Conservation (phyloP, 352 stramenopile genomes). For the Globisporangium cederbergense region DNA sequence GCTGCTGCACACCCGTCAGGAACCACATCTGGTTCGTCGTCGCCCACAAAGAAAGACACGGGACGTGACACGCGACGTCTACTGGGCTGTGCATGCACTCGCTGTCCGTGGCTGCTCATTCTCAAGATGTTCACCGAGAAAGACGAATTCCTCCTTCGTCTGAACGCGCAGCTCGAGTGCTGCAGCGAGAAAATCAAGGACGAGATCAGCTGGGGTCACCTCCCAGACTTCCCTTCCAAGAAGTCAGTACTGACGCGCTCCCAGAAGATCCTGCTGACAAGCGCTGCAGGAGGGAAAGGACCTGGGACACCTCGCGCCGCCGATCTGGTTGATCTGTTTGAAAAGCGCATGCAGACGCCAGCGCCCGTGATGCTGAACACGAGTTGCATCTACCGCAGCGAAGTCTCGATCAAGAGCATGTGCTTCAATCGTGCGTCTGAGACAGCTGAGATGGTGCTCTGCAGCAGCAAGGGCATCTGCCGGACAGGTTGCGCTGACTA, state of each 20-base stretch:
- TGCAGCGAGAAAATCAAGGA: constrained; percentile 76
- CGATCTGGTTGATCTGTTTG: constrained; percentile 57
- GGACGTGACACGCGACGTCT: constrained; percentile 37
- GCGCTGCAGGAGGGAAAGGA: constrained; percentile 30
- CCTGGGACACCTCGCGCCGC: constrained; percentile 29
- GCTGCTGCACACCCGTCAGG: neutral
- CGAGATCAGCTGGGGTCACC: constrained; percentile 66
- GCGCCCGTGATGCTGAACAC: constrained; percentile 35
- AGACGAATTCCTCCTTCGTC: constrained; percentile 65
- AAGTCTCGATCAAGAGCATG: constrained; percentile 82
- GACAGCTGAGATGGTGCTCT: constrained; percentile 63
- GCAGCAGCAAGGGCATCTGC: constrained; percentile 72
- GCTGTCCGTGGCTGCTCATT: constrained; percentile 71
- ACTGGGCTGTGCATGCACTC: constrained; percentile 64
- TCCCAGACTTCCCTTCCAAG: constrained; percentile 60
- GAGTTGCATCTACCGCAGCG: constrained; percentile 72
- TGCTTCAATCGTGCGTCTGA: constrained; percentile 72
- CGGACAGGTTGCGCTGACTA: constrained; percentile 63
- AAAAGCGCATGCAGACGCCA: constrained; percentile 44
- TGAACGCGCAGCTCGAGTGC: constrained; percentile 64
- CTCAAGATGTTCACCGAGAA: constrained; percentile 69
- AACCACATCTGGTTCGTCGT: constrained; percentile 12
- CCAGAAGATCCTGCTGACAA: constrained; percentile 60
- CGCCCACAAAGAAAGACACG: constrained; percentile 20
- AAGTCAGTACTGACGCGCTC: constrained; percentile 62